Evolutionary conservation across 2,329 filamentous ascomycete genomes (phyloP).

Genomic region (Stemphylium vesicarium): DNA sequence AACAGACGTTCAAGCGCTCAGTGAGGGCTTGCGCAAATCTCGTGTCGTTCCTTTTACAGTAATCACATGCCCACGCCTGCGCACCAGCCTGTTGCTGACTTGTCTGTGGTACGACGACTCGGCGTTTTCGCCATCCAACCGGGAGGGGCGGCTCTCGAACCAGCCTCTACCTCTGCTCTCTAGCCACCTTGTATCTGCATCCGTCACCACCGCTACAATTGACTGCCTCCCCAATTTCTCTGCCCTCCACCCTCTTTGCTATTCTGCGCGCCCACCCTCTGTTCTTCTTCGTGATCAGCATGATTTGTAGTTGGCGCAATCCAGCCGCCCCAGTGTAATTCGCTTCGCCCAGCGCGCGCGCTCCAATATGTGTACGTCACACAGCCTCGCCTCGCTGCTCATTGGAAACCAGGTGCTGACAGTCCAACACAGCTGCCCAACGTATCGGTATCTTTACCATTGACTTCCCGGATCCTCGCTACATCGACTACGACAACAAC

Average conservation of each 20-base stretch:
- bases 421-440: constrained; percentile 37
- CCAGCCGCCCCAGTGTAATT: constrained; percentile 20
- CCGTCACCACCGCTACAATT: constrained; percentile 2
- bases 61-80: constrained; percentile 10
- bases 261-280: no score
- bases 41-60: no score
- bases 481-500: constrained; percentile 38
- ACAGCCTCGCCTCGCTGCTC: constrained; percentile 5
- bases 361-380: constrained; percentile 51
- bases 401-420: constrained; percentile 4
- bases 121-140: constrained; percentile 9
- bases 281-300: constrained; percentile 10
- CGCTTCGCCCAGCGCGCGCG: constrained; percentile 15
- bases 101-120: background rate
- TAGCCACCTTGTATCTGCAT: constrained; percentile 5
- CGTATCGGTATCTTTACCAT: constrained; percentile 46
- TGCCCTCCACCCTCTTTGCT: background rate
- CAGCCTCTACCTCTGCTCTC: constrained; percentile 23
- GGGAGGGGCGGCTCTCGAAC: constrained; percentile 16
- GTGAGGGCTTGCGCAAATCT: no score
- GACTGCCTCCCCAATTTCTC: background rate
- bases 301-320: constrained; percentile 19
- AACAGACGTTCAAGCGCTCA: background rate
- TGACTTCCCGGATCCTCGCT: constrained; percentile 44
- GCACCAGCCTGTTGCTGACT: background rate